Percentiles rank a stretch among this genome's conserved stretches.
phyloP scores from a whole-genome alignment of 177 flowering plant species.

The Vitis hybrid region DNA sequence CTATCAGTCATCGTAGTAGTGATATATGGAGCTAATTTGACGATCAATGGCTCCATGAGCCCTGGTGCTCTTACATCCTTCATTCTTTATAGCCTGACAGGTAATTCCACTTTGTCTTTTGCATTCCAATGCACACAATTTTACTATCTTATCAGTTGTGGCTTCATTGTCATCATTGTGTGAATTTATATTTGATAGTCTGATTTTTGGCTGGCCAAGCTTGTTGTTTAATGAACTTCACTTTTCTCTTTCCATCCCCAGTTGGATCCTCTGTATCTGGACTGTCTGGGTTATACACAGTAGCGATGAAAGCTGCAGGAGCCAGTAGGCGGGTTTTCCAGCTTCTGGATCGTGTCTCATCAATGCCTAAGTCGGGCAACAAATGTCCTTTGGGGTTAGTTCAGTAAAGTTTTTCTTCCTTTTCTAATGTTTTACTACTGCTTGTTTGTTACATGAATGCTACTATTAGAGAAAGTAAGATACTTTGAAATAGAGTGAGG shows the following conservation, averaged over 20 bases:
- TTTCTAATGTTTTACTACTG: too few relatives aligned
- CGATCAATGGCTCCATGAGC: slow-evolving; percentile 82
- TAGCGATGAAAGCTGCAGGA: slow-evolving; percentile 97
- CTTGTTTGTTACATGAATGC: too few relatives aligned
- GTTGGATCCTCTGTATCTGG: slow-evolving; percentile 89
- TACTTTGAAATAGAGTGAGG: too few relatives aligned
- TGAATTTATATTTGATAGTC: too few relatives aligned
- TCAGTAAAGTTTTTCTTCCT: background rate
- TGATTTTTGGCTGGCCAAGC: too few relatives aligned
- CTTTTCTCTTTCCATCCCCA: slow-evolving; percentile 18
- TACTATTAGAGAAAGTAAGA: too few relatives aligned
- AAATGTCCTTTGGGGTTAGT: slow-evolving; percentile 79
- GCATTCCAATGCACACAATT: too few relatives aligned
- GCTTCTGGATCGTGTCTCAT: slow-evolving; percentile 79
- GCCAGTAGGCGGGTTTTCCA: slow-evolving; percentile 98
- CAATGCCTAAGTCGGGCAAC: slow-evolving; percentile 82
- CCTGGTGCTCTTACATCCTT: slow-evolving; percentile 91
- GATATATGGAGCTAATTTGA: slow-evolving; percentile 86
- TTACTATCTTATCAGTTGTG: too few relatives aligned
- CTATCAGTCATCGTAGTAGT: slow-evolving; percentile 86
- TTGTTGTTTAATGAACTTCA: too few relatives aligned
- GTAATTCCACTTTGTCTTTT: slow-evolving; percentile 26
- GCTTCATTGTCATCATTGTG: too few relatives aligned
- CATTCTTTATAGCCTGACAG: slow-evolving; percentile 92
- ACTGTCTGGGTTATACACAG: slow-evolving; percentile 80